Evolutionary conservation across 2,329 filamentous ascomycete species (phyloP), one percentile per base, ranked within the genome.

Genomic region (Elsinoe batatas): DNA sequence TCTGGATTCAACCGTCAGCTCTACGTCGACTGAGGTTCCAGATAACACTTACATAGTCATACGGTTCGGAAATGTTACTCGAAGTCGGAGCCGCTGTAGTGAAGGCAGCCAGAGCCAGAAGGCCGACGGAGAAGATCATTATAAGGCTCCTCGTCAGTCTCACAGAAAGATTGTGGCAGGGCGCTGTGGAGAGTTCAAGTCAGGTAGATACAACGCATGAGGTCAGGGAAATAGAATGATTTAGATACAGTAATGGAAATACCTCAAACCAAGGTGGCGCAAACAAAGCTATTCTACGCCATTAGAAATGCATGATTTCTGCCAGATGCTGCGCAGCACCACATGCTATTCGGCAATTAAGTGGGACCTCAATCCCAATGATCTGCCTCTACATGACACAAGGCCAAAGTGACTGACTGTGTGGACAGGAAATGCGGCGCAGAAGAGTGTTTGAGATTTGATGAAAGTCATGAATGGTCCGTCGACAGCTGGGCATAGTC

Each of bases 351-450:
- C n/a, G 40, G n/a, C 40, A 26, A 44, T 12, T 2, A n/a, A 44
- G 40, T 26, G 40, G 40, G 40, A 26, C 20, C 32, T 32, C 33
- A 12, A 51, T 18, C 20, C 20, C 17, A 26, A 51, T 37, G 47
- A 51, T 51, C 47, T 51, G 20, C 40, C 18, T 44, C 47, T 44
- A 26, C 32, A 38, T 37, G 47, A 37, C 47, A 51, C 32, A 35
- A 17, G 47, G 15, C 15, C 26, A 8, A 51, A 15, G 8, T 22
- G 32, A 20, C 12, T 35, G n/a, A n/a, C n/a, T n/a, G n/a, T n/a
- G 15, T 36, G 47, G n/a, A 20, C 36, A 35, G 33, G 17, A 15
- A 35, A 8, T 13, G 47, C 18, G 18, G 12, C 32, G 32, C 20
- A 15, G 47, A 26, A 33, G 17, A 18, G 18, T 22, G 47, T 51